These are phyloP conservation scores for Euphorbia pulcherrima DNA, from an alignment of 345 rosid genomes.

Conservation along the genomic window DNA sequence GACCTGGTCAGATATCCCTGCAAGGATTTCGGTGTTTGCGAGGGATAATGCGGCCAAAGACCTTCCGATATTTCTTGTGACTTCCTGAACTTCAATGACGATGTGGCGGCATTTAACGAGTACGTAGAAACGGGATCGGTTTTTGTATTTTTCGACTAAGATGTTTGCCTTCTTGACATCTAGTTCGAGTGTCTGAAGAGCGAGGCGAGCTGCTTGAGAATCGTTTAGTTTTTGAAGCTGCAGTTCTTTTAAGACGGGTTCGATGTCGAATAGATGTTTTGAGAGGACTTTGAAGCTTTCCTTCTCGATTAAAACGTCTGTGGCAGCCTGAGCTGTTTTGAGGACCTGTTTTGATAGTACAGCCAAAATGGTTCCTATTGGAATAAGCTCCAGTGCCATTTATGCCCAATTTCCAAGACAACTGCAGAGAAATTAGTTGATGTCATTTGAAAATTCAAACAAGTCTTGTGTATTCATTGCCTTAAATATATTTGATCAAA, in stretches of 20 bases:
- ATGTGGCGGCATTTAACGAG: slow-evolving; percentile 53
- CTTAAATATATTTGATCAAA: no score
- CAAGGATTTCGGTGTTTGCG: slow-evolving; percentile 49
- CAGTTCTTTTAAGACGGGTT: slow-evolving; percentile 51
- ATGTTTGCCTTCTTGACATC: slow-evolving; percentile 57
- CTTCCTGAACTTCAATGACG: slow-evolving; percentile 58
- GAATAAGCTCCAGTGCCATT: slow-evolving; percentile 61
- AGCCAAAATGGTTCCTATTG: slow-evolving; percentile 60
- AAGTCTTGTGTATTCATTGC: no score
- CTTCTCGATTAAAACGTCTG: slow-evolving; percentile 52
- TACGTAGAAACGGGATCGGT: slow-evolving; percentile 53
- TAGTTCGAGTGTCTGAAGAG: slow-evolving; percentile 49
- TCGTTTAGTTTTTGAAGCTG: slow-evolving; percentile 52
- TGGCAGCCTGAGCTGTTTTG: slow-evolving; percentile 72
- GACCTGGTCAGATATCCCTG: slow-evolving; percentile 54
- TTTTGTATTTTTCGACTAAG: slow-evolving; percentile 56
- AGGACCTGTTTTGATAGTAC: slow-evolving; percentile 54
- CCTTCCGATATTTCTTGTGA: slow-evolving; percentile 60
- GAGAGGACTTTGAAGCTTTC: slow-evolving; percentile 64
- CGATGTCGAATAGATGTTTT: slow-evolving; percentile 64
- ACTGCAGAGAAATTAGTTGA: neutral
- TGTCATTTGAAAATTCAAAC: neutral
- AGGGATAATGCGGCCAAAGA: slow-evolving; percentile 53
- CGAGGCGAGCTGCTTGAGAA: slow-evolving; percentile 52
- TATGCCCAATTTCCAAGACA: neutral